Evolutionary conservation across 805 yeast genomes (phyloP).

Genomic region (Ogataea polymorpha): DNA sequence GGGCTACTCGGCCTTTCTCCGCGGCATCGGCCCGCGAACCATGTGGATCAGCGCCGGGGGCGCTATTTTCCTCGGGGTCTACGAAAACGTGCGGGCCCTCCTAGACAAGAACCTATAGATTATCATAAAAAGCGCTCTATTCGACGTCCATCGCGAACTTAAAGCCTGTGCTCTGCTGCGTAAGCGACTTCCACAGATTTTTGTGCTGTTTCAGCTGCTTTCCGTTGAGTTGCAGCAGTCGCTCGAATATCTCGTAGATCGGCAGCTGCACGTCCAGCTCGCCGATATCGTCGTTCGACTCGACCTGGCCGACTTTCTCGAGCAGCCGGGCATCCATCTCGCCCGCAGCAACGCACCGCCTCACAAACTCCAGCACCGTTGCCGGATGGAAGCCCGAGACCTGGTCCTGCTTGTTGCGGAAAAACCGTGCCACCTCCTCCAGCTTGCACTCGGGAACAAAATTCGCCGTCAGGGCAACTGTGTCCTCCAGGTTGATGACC

Average conservation of each 20-base stretch:
- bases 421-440: slow-evolving; percentile 60
- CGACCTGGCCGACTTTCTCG: slow-evolving; percentile 13
- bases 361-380: slow-evolving; percentile 41
- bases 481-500: slow-evolving; percentile 79
- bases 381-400: slow-evolving; percentile 74
- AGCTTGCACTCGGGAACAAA: slow-evolving; percentile 71
- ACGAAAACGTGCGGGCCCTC: slow-evolving; percentile 60
- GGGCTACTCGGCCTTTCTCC: slow-evolving; percentile 67
- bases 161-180: slow-evolving; percentile 24
- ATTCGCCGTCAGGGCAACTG: slow-evolving; percentile 87
- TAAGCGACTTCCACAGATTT: slow-evolving; percentile 46
- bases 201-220: neutral
- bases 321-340: slow-evolving; percentile 20
- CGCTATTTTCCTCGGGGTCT: slow-evolving; percentile 92
- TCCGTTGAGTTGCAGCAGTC: slow-evolving; percentile 28
- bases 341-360: slow-evolving; percentile 33
- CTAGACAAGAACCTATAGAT: slow-evolving; percentile 3
- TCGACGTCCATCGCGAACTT: slow-evolving; percentile 27
- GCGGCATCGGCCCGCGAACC: slow-evolving; percentile 93
- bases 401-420: slow-evolving; percentile 65
- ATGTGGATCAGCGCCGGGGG: slow-evolving; percentile 99
- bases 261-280: slow-evolving; percentile 49
- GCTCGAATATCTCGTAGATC: slow-evolving; percentile 57
- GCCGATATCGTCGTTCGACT: slow-evolving; percentile 62
- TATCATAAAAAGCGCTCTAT: slow-evolving; percentile 1